A percentile compares a stretch with the other conserved stretches of the same genome.
Evolutionary conservation across 2,329 filamentous ascomycete genomes (phyloP).

Genomic region (Beauveria australis): DNA sequence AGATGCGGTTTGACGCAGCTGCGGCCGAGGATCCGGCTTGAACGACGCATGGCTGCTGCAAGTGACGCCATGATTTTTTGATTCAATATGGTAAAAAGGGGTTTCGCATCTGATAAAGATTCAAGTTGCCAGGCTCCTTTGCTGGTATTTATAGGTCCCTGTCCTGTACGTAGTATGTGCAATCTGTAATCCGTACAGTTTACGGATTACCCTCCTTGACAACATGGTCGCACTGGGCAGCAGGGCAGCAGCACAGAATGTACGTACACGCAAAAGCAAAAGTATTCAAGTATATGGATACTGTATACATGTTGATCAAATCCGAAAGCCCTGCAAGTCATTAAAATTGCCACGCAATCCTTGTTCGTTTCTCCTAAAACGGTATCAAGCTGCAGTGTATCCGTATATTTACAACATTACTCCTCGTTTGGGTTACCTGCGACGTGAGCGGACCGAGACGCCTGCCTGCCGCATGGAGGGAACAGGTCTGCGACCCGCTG

Average conservation of each 20-base stretch:
- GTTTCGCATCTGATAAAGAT: background rate
- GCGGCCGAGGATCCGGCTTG: background rate
- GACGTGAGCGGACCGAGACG: background rate
- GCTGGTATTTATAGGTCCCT: background rate
- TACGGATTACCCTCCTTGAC: background rate
- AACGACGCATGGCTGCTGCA: background rate
- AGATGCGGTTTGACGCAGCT: background rate
- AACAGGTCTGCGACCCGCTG: background rate
- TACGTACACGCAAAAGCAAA: background rate
- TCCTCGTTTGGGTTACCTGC: background rate
- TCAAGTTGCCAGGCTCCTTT: background rate
- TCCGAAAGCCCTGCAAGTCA: background rate
- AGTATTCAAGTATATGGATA: too few relatives aligned
- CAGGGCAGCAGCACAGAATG: background rate
- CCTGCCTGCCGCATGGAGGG: background rate
- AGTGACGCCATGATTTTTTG: background rate
- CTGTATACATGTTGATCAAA: background rate
- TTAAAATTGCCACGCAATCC: background rate
- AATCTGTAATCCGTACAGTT: too few relatives aligned
- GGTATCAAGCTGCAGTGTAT: background rate
- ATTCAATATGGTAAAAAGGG: background rate
- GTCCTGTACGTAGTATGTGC: background rate
- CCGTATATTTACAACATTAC: background rate
- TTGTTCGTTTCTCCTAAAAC: background rate
- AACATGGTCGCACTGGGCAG: background rate